Percentiles rank a stretch among this genome's conserved stretches.
Conservation (phyloP, 345 rosid genomes). For the Geranium rotundifolium region DNA sequence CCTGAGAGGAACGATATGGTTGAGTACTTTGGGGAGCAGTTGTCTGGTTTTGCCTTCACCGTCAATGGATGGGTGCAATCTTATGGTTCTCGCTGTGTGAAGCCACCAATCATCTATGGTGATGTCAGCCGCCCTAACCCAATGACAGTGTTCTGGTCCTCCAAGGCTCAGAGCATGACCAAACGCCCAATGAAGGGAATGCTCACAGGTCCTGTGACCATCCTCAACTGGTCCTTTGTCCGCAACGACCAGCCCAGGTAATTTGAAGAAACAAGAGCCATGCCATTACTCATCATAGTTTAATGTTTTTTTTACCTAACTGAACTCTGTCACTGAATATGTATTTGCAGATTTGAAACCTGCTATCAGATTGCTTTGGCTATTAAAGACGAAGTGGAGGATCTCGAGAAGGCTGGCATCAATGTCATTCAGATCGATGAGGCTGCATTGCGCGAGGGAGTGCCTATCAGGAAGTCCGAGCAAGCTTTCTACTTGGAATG, state of each 20-base stretch:
- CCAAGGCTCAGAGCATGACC: constrained; percentile 91
- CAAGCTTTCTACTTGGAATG: constrained; percentile 95
- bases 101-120: constrained; percentile 96
- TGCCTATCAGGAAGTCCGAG: constrained; percentile 95
- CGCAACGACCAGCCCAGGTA: constrained; percentile 98
- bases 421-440: constrained; percentile 91
- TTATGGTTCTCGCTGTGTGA: constrained; percentile 94
- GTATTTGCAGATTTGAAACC: constrained; percentile 56
- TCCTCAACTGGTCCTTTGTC: constrained; percentile 97
- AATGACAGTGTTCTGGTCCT: constrained; percentile 98
- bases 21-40: constrained; percentile 96
- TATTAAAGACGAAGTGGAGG: constrained; percentile 95
- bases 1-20: constrained; percentile 99
- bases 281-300: not conserved
- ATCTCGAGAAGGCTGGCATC: constrained; percentile 84
- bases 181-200: constrained; percentile 97
- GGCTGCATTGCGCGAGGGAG: constrained; percentile 95
- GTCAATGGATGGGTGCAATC: constrained; percentile 98
- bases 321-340: not conserved
- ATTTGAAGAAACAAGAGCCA: not conserved
- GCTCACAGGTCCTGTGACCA: constrained; percentile 99
- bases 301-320: too few relatives aligned
- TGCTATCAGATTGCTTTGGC: constrained; percentile 98
- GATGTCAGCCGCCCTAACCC: constrained; percentile 98
- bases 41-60: constrained; percentile 90